phyloP scores from a whole-genome alignment of 2,329 filamentous ascomycete genomes.

The Rhytidhysteron rufulum region DNA sequence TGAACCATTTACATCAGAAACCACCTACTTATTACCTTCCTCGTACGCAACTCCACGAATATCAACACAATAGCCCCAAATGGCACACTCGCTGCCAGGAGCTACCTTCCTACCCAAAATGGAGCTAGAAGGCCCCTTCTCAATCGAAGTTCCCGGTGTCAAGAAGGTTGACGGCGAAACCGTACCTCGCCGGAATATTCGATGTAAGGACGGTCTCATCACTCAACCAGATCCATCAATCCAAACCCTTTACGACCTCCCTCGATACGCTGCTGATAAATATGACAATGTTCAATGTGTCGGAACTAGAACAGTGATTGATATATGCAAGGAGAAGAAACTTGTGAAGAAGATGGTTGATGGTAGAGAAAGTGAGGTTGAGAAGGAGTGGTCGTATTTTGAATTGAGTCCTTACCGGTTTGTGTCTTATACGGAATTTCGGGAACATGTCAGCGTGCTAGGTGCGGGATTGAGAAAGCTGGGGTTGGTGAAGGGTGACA shows the following conservation, averaged over 20 bases:
- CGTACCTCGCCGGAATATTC: slow-evolving; percentile 71
- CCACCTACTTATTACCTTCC: too few species aligned
- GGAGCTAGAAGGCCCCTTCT: slow-evolving; percentile 75
- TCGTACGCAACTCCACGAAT: too few species aligned
- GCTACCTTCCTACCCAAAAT: too few species aligned
- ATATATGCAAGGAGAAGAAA: slow-evolving; percentile 78
- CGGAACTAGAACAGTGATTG: slow-evolving; percentile 69
- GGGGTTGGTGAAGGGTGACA: slow-evolving; percentile 64
- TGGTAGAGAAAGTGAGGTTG: slow-evolving; percentile 72
- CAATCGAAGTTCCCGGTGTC: slow-evolving; percentile 66
- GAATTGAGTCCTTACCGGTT: slow-evolving; percentile 77
- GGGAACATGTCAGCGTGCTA: slow-evolving; percentile 63
- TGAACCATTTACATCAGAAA: too few species aligned
- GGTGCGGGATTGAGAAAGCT: slow-evolving; percentile 72
- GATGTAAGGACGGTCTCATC: slow-evolving; percentile 67
- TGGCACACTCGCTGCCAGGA: too few species aligned
- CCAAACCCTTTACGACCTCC: slow-evolving; percentile 73
- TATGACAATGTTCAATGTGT: slow-evolving; percentile 51
- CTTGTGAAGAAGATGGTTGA: slow-evolving; percentile 86
- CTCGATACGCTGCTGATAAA: slow-evolving; percentile 63
- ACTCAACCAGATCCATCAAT: slow-evolving; percentile 65
- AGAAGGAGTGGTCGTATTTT: slow-evolving; percentile 89
- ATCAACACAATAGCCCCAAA: too few species aligned
- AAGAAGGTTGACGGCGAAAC: slow-evolving; percentile 75
- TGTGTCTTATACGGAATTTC: slow-evolving; percentile 75